phyloP scores from a whole-genome alignment of 306 rosid genomes.

The Vigna reflexopilosa region DNA sequence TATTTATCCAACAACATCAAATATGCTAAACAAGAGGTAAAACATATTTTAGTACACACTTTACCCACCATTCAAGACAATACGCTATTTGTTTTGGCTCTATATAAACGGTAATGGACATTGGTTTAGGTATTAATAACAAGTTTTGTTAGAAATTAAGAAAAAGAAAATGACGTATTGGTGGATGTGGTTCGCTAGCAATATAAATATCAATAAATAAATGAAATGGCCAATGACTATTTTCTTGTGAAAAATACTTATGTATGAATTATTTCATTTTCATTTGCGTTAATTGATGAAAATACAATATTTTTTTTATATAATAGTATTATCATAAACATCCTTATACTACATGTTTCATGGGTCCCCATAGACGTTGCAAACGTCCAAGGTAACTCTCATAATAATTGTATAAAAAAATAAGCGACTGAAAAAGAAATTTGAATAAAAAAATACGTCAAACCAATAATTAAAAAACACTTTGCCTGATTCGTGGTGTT shows the following conservation, averaged over 20 bases:
- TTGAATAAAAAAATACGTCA: background rate
- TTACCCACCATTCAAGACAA: background rate
- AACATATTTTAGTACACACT: background rate
- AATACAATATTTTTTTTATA: background rate
- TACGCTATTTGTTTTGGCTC: constrained; percentile 17
- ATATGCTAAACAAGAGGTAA: too few relatives aligned
- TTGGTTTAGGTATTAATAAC: background rate
- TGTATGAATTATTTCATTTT: background rate
- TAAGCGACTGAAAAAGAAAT: background rate
- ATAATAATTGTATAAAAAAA: background rate
- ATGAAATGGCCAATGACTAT: background rate
- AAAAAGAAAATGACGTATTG: background rate
- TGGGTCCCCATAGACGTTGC: background rate
- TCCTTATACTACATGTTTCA: background rate
- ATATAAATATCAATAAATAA: background rate
- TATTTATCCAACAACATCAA: background rate
- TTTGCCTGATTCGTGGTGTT: background rate
- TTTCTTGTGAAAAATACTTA: background rate
- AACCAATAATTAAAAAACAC: background rate
- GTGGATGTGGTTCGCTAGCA: background rate
- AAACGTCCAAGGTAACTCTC: background rate
- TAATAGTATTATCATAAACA: constrained; percentile 1
- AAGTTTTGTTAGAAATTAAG: background rate
- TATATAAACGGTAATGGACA: background rate
- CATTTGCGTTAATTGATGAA: constrained; percentile 11